phyloP scores from a whole-genome alignment of 2,329 filamentous ascomycete species.

The Colletotrichum graminicola region DNA sequence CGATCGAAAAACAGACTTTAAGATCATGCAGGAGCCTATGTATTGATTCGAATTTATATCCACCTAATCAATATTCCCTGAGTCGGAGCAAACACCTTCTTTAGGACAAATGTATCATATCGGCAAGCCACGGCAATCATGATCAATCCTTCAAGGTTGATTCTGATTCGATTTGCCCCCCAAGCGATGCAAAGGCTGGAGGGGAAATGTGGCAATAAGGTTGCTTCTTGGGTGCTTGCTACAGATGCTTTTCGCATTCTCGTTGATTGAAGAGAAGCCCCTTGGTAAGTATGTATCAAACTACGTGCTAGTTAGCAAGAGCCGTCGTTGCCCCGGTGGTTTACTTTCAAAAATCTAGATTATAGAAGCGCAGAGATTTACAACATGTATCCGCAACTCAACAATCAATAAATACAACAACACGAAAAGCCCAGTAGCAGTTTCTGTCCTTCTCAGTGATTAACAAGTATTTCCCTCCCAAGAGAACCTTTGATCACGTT shows the following conservation, averaged over 20 bases:
- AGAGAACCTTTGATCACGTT: background rate
- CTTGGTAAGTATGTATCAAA: background rate
- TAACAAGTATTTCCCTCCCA: background rate
- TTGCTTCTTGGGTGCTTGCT: background rate
- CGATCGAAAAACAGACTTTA: background rate
- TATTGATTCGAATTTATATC: no score
- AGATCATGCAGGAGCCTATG: background rate
- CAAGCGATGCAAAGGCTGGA: background rate
- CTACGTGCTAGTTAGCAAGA: background rate
- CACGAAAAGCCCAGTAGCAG: background rate
- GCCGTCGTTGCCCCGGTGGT: background rate
- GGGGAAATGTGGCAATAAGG: background rate
- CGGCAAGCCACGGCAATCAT: background rate
- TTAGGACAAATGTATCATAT: background rate
- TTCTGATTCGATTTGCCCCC: background rate
- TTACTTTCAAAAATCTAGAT: no score
- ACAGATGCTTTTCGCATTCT: no score
- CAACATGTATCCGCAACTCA: background rate
- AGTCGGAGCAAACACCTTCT: no score
- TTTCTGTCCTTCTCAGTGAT: no score
- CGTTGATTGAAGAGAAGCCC: background rate
- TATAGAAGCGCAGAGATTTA: background rate
- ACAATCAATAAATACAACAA: background rate
- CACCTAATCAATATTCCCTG: background rate
- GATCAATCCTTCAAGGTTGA: no score